Conservation (phyloP, 2,329 filamentous ascomycete genomes). For the Xylaria polymorpha region DNA sequence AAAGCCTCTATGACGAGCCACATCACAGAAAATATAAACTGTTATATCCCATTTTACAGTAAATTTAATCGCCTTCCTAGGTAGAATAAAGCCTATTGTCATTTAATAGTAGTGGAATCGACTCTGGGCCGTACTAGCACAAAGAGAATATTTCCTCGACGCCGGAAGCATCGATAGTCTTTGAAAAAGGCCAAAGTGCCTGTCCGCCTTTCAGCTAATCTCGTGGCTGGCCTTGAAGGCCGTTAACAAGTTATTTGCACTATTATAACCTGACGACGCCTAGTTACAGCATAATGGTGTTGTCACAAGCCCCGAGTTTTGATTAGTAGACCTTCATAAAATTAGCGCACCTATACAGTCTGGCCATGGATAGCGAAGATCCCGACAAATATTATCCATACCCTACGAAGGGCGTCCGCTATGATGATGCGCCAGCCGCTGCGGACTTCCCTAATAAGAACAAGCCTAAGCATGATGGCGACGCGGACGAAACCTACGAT, state of each 20-base stretch:
- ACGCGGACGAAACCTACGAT: neutral
- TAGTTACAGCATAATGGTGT: neutral
- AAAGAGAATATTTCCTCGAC: constrained; percentile 6
- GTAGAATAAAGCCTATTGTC: too few relatives aligned
- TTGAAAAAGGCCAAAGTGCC: neutral
- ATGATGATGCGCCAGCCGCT: neutral
- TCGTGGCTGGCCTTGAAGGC: neutral
- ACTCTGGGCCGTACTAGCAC: neutral
- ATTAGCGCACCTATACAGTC: neutral
- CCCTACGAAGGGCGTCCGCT: constrained; percentile 3
- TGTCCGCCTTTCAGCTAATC: constrained; percentile 6
- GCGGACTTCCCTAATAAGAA: neutral
- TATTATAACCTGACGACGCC: neutral
- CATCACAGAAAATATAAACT: too few relatives aligned
- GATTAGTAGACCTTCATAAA: neutral
- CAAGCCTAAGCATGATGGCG: neutral
- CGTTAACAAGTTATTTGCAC: neutral
- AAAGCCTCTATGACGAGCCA: too few relatives aligned
- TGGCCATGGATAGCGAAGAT: constrained; percentile 2
- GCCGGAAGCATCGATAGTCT: constrained; percentile 27
- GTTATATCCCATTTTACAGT: too few relatives aligned
- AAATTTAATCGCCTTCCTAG: too few relatives aligned
- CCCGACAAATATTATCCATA: constrained; percentile 11
- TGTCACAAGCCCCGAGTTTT: neutral
- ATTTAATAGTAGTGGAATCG: neutral